Evolutionary conservation across 2,329 filamentous ascomycete genomes (phyloP).

Genomic region (Alternaria ethzedia): DNA sequence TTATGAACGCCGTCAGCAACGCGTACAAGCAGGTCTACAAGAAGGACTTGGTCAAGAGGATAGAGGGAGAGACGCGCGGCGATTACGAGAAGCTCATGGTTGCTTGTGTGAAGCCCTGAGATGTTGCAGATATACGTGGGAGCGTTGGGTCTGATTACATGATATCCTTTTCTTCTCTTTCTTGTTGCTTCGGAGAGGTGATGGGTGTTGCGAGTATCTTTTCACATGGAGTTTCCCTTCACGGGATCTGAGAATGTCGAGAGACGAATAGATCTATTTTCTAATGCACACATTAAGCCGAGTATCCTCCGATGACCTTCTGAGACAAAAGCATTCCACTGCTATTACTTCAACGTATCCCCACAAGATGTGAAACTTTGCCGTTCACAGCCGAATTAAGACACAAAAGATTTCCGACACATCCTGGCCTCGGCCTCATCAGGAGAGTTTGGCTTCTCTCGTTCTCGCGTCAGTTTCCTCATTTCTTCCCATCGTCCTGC

Average conservation of each 20-base stretch:
- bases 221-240: background rate
- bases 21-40: conserved; percentile 77
- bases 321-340: background rate
- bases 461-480: background rate
- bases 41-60: conserved; percentile 69
- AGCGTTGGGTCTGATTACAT: background rate
- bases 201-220: background rate
- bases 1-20: conserved; percentile 77
- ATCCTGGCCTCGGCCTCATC: background rate
- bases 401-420: background rate
- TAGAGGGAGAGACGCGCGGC: conserved; percentile 83
- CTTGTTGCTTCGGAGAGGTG: background rate
- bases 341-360: background rate
- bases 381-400: background rate
- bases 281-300: background rate
- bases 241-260: background rate
- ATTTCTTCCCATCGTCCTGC: background rate
- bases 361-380: background rate
- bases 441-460: background rate
- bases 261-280: background rate
- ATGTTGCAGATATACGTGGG: background rate
- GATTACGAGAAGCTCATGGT: conserved; percentile 81
- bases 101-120: conserved; percentile 59
- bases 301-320: background rate
- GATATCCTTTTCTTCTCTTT: conserved; percentile 1